These are phyloP conservation scores for Quercus aquifolioides DNA, from an alignment of 306 rosid genomes.

Conservation along the genomic window DNA sequence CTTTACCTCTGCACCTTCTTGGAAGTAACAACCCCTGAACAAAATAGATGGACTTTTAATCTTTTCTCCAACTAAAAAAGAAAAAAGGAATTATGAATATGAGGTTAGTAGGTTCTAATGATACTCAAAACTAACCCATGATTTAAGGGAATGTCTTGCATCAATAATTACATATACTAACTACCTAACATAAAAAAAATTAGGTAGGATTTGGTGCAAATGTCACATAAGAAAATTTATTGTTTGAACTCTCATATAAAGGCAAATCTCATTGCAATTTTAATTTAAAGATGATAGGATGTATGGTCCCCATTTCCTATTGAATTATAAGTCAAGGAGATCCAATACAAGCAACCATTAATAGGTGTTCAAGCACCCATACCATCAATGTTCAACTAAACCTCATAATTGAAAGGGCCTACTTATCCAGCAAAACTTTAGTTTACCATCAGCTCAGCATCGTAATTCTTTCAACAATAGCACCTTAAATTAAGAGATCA, in stretches of 20 bases:
- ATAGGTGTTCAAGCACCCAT: neutral
- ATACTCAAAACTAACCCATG: neutral
- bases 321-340: neutral
- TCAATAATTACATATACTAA: neutral
- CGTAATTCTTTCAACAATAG: neutral
- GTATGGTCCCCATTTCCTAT: neutral
- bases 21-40: slow-evolving; percentile 84
- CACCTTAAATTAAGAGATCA: neutral
- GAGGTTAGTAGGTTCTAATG: neutral
- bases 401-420: neutral
- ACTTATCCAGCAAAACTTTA: neutral
- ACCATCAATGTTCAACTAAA: neutral
- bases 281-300: neutral
- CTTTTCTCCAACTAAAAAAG: neutral
- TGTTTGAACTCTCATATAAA: neutral
- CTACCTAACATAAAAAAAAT: neutral
- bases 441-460: neutral
- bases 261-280: neutral
- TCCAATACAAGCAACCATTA: neutral
- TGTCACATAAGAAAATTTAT: neutral
- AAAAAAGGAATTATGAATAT: neutral
- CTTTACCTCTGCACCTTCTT: slow-evolving; percentile 61
- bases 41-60: neutral
- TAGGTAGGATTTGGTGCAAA: neutral
- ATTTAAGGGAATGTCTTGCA: neutral